Conservation (phyloP, 75 land plant species). For the Selaginella tamariscina region DNA sequence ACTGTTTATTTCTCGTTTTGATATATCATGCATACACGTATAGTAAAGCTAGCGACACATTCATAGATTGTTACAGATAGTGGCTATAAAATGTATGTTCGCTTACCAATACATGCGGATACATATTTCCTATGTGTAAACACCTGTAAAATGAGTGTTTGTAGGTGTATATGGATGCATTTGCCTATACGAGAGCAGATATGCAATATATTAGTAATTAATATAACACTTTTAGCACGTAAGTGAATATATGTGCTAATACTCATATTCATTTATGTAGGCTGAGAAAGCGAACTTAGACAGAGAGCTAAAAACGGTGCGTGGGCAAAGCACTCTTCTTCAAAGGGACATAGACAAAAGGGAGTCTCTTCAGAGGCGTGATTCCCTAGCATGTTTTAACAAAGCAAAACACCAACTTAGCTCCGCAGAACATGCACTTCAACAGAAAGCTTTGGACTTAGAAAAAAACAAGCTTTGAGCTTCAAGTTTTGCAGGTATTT, state of each 20-base stretch:
- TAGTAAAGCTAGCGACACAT: too few species aligned
- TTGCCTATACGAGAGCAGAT: not conserved
- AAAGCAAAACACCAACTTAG: constrained; percentile 25
- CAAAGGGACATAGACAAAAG: constrained; percentile 53
- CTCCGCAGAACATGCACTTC: constrained; percentile 31
- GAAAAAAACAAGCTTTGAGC: constrained; percentile 28
- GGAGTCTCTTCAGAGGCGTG: constrained; percentile 47
- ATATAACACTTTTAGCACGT: not conserved
- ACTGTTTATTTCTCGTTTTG: too few species aligned
- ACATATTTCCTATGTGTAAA: too few species aligned
- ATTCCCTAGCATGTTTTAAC: constrained; percentile 36
- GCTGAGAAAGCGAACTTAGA: constrained; percentile 62
- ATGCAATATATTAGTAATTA: not conserved
- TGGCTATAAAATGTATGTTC: too few species aligned
- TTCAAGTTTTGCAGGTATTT: constrained; percentile 25
- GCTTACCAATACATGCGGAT: too few species aligned
- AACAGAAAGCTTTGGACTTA: constrained; percentile 27
- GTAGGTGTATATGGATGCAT: not conserved
- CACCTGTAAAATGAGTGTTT: not conserved
- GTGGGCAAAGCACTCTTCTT: constrained; percentile 41
- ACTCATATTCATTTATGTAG: constrained; percentile 19
- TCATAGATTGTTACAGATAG: too few species aligned
- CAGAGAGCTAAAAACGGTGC: constrained; percentile 46
- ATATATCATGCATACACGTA: too few species aligned
- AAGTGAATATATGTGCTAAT: not conserved